Conservation (phyloP, 2,329 filamentous ascomycete genomes). For the Alternaria solani region DNA sequence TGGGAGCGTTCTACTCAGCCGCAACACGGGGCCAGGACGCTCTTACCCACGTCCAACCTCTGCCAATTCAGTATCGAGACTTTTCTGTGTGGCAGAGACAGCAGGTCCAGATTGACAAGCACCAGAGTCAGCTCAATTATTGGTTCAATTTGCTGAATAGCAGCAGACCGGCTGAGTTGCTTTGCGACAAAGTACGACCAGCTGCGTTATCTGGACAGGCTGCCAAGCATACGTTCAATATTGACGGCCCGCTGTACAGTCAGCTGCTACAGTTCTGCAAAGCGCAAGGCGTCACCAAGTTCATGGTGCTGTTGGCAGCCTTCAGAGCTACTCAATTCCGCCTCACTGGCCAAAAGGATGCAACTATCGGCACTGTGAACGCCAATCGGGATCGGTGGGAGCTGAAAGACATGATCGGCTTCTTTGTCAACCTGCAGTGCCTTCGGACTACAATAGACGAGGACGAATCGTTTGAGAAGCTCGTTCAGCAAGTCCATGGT, state of each 20-base stretch:
- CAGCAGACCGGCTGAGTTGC: slow-evolving; percentile 6
- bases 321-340: slow-evolving; percentile 17
- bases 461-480: slow-evolving; percentile 8
- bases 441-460: slow-evolving; percentile 6
- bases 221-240: not conserved
- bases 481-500: slow-evolving; percentile 3
- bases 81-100: slow-evolving; percentile 6
- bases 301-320: slow-evolving; percentile 11
- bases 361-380: slow-evolving; percentile 12
- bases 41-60: not conserved
- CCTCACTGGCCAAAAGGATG: slow-evolving; percentile 13
- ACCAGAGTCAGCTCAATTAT: not conserved
- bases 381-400: slow-evolving; percentile 17
- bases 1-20: not conserved
- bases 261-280: too few species aligned
- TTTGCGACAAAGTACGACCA: slow-evolving; percentile 6
- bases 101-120: not conserved
- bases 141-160: not conserved
- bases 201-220: not conserved
- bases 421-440: slow-evolving; percentile 24
- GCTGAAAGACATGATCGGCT: slow-evolving; percentile 17
- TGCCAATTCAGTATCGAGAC: slow-evolving; percentile 4
- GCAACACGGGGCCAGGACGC: not conserved
- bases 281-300: not conserved
- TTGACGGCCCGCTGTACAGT: slow-evolving; percentile 6